Evolutionary conservation across 306 rosid species (phyloP), one percentile per base, ranked within the genome.

Genomic region (Herpetospermum pedunculosum): DNA sequence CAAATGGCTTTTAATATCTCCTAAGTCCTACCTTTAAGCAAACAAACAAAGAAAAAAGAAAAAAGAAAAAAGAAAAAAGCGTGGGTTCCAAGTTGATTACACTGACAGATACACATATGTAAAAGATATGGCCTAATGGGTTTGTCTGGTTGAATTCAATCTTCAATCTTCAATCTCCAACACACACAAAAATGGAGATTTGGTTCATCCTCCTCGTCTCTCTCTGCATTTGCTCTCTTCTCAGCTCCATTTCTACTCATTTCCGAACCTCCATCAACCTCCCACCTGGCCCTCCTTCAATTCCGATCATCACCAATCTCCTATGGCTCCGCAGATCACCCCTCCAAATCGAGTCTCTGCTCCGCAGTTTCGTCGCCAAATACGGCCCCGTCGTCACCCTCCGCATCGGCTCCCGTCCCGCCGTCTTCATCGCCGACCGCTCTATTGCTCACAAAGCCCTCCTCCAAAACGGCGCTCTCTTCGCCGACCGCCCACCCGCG

Each of bases 361-460:
- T 74, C 7, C 46, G 25, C 29, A 41, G 3, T 12, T n/a, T 40
- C 68, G 2, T 21, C 38, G 7, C 65, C 41, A 55, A 74, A 41
- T 41, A 54, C 18, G 77, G 77, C 53, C 77, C 77, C 16, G 3
- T 74, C 69, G 6, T 58, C 37, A 55, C 77, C 54, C 14, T 74
- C 38, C 54, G 4, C 34, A 37, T 55, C 29, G 77, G 77, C 69
- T 4, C 28, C 8, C 40, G 23, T 23, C 77, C 77, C 14, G 9
- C 69, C 68, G 6, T 74, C 44, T 55, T 74, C 77, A 74, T 74
- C 25, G 52, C 77, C 52, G 77, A 74, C 19, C 69, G 69, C 53
- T 11, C 54, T 1, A 8, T 74, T n/a, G 77, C 77, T 23, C 69
- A 40, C 52, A 35, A 38, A 2, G 77, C 77, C 41, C n/a, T 74